phyloP scores from a whole-genome alignment of 495 filamentous ascomycete genomes.

The Daldinia vernicosa region DNA sequence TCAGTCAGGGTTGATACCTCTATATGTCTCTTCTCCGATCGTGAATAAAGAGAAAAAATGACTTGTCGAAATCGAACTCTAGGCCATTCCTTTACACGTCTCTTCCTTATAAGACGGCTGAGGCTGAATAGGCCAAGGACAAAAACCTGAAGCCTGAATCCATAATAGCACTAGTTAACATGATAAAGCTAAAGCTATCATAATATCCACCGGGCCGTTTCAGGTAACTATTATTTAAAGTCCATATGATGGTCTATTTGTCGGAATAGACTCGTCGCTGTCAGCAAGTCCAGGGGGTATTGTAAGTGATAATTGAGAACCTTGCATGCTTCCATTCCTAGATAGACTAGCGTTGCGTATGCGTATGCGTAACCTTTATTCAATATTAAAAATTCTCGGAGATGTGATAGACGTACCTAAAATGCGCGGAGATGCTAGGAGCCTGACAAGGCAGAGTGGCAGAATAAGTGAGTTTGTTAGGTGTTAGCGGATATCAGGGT shows the following conservation, averaged over 20 bases:
- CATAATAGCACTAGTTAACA: not conserved
- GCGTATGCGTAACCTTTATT: not conserved
- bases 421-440: not conserved
- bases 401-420: not conserved
- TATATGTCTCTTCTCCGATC: not conserved
- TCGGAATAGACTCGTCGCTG: slow-evolving; percentile 4
- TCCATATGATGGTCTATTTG: not conserved
- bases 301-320: slow-evolving; percentile 28
- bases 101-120: slow-evolving; percentile 55
- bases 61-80: slow-evolving; percentile 29
- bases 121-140: slow-evolving; percentile 49
- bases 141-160: slow-evolving; percentile 48
- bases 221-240: slow-evolving; percentile 12
- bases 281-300: slow-evolving; percentile 1
- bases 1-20: slow-evolving; percentile 9
- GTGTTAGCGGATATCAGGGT: slow-evolving; percentile 1
- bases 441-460: not conserved
- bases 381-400: not conserved
- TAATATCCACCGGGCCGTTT: slow-evolving; percentile 3
- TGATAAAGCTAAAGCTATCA: slow-evolving; percentile 1
- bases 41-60: slow-evolving; percentile 25
- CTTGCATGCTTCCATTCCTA: not conserved
- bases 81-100: slow-evolving; percentile 31
- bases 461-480: not conserved
- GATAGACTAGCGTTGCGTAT: not conserved